These are phyloP conservation scores for Microdochium nivale DNA, from an alignment of 2,329 filamentous ascomycete genomes.

Conservation along the genomic window DNA sequence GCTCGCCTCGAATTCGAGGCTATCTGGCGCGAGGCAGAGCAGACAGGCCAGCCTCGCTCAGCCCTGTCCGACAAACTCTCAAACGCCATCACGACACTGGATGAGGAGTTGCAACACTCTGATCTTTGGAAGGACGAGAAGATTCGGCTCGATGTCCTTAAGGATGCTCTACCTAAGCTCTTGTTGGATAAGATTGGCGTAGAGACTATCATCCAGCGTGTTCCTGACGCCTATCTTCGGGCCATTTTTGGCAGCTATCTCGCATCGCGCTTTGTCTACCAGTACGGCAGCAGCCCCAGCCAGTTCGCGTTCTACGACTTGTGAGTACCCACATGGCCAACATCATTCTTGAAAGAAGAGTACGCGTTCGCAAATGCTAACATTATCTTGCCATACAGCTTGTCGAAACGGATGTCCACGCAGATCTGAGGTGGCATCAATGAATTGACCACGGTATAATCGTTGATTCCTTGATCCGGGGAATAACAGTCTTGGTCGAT, in stretches of 20 bases:
- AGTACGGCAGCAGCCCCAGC: constrained; percentile 84
- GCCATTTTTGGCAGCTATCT: constrained; percentile 96
- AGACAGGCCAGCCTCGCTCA: constrained; percentile 70
- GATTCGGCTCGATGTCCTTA: constrained; percentile 69
- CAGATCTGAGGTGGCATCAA: not conserved
- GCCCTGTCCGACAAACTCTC: constrained; percentile 89
- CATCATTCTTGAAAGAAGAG: not conserved
- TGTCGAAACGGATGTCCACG: constrained; percentile 50
- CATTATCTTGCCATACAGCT: constrained; percentile 31
- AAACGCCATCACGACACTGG: constrained; percentile 86
- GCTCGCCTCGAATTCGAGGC: constrained; percentile 93
- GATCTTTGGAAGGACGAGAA: constrained; percentile 81
- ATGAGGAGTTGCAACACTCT: constrained; percentile 91
- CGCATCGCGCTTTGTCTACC: constrained; percentile 91
- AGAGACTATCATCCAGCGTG: constrained; percentile 75
- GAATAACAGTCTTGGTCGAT: not conserved
- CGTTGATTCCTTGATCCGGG: too few species aligned
- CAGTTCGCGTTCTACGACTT: constrained; percentile 99
- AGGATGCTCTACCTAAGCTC: constrained; percentile 77
- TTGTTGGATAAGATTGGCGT: constrained; percentile 85
- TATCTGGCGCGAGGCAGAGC: constrained; percentile 89
- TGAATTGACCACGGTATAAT: not conserved
- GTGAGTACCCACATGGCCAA: constrained; percentile 43
- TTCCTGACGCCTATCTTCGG: constrained; percentile 85
- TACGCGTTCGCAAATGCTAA: constrained; percentile 19